Evolutionary conservation across 2,329 filamentous ascomycete genomes (phyloP).

Genomic region (Curvularia verruculosa): DNA sequence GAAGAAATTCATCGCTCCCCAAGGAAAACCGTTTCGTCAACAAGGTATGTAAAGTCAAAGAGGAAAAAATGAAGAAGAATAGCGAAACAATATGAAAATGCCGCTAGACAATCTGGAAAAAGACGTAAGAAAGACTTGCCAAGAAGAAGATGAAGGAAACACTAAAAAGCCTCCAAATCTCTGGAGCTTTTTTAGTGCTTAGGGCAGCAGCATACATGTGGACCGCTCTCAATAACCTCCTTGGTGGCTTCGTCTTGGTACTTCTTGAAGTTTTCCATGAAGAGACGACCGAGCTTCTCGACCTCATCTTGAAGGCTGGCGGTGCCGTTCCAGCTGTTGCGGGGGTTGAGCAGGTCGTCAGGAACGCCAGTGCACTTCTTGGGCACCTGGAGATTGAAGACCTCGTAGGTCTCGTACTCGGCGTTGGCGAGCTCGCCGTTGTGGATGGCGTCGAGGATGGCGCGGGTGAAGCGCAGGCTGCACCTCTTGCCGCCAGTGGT

Average conservation of each 20-base stretch:
- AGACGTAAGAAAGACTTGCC: conserved; percentile 12
- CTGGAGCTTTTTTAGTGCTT: conserved; percentile 40
- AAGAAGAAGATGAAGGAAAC: conserved; percentile 13
- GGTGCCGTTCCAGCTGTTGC: conserved; percentile 85
- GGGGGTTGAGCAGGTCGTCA: conserved; percentile 90
- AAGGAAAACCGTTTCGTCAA: background rate
- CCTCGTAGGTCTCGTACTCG: conserved; percentile 92
- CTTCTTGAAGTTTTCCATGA: conserved; percentile 98
- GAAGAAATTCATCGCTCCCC: background rate
- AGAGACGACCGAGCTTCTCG: conserved; percentile 84
- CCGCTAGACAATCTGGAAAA: conserved; percentile 18
- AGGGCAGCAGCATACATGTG: conserved; percentile 50
- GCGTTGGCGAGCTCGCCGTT: conserved; percentile 90
- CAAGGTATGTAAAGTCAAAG: background rate
- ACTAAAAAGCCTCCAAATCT: background rate
- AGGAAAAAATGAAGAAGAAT: background rate
- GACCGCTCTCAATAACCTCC: conserved; percentile 56
- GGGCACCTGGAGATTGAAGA: conserved; percentile 97
- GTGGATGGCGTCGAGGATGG: conserved; percentile 98
- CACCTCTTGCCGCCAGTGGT: conserved; percentile 90
- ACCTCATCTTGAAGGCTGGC: conserved; percentile 88
- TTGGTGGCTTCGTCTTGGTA: conserved; percentile 76
- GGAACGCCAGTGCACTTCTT: conserved; percentile 89
- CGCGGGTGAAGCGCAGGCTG: conserved; percentile 97
- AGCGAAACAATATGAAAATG: background rate